These are phyloP conservation scores for Malbranchea zuffiana DNA, from an alignment of 2,329 filamentous ascomycete species.

Conservation along the genomic window DNA sequence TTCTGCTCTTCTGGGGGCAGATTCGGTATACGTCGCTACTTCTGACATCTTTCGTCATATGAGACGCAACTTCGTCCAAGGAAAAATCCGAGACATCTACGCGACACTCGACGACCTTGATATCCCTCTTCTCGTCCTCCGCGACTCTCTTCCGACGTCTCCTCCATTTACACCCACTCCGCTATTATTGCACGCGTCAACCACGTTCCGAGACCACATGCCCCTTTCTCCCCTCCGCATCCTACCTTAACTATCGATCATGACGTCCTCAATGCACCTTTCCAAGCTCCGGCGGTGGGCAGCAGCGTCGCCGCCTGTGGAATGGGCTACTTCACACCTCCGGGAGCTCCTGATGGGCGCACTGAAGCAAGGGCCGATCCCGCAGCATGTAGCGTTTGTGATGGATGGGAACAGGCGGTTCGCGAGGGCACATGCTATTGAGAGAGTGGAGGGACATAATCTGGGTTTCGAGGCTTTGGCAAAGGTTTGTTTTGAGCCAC, in stretches of 20 bases:
- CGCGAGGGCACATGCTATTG: constrained; percentile 79
- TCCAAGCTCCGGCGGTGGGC: constrained; percentile 62
- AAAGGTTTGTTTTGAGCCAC: constrained; percentile 43
- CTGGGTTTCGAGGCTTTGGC: constrained; percentile 91
- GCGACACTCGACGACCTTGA: no score
- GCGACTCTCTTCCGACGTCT: no score
- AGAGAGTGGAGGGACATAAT: constrained; percentile 93
- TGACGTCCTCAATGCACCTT: constrained; percentile 46
- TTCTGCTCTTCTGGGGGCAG: no score
- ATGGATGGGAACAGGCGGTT: constrained; percentile 98
- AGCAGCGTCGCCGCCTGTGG: constrained; percentile 75
- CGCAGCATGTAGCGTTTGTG: constrained; percentile 94
- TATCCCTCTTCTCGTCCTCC: no score
- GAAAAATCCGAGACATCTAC: no score
- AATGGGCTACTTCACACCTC: constrained; percentile 72
- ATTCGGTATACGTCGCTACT: no score
- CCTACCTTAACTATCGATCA: constrained; percentile 11
- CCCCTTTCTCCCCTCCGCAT: constrained; percentile 1
- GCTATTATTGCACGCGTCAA: background rate
- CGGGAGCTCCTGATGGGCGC: constrained; percentile 81
- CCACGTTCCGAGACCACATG: background rate
- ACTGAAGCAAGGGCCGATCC: constrained; percentile 79
- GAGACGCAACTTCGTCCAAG: no score
- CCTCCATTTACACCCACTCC: no score
- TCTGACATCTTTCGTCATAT: no score